Evolutionary conservation across 768 basidiomycete species (phyloP).

Genomic region (Chalciporus piperatus): DNA sequence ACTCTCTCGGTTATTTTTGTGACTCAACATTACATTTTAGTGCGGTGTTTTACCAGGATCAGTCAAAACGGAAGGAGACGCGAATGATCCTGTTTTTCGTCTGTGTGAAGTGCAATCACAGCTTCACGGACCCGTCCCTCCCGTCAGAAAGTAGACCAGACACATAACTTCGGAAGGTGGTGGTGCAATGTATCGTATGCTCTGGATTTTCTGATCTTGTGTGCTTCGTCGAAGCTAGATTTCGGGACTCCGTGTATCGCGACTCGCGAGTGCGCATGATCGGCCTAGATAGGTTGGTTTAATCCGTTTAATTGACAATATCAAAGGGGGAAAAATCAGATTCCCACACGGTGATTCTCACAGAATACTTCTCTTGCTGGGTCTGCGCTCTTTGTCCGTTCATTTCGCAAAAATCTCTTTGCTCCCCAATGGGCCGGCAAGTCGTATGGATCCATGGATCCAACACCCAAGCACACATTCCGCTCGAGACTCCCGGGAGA

Average conservation of each 20-base stretch:
- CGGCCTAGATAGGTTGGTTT: neutral
- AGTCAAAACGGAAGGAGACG: slow-evolving; percentile 94
- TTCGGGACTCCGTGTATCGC: neutral
- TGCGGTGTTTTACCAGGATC: slow-evolving; percentile 93
- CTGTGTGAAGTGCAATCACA: slow-evolving; percentile 77
- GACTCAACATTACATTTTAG: slow-evolving; percentile 40
- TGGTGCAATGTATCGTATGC: neutral
- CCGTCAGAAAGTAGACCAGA: slow-evolving; percentile 42
- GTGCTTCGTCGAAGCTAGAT: neutral
- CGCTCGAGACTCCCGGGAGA: neutral
- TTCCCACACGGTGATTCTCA: neutral
- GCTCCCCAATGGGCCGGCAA: neutral
- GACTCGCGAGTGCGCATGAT: neutral
- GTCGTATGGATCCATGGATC: too few species aligned
- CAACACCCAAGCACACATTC: neutral
- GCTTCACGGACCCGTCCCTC: slow-evolving; percentile 68
- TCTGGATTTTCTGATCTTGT: slow-evolving; percentile 1
- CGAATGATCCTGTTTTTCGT: slow-evolving; percentile 93
- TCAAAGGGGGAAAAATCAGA: neutral
- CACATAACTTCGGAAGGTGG: slow-evolving; percentile 16
- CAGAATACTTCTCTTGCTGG: neutral
- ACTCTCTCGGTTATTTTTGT: neutral
- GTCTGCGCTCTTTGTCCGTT: neutral
- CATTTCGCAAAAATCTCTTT: neutral
- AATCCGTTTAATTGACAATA: neutral